Percentiles rank a stretch among this genome's conserved stretches.
Evolutionary conservation across 768 basidiomycete genomes (phyloP).

Genomic region (Panus rudis): DNA sequence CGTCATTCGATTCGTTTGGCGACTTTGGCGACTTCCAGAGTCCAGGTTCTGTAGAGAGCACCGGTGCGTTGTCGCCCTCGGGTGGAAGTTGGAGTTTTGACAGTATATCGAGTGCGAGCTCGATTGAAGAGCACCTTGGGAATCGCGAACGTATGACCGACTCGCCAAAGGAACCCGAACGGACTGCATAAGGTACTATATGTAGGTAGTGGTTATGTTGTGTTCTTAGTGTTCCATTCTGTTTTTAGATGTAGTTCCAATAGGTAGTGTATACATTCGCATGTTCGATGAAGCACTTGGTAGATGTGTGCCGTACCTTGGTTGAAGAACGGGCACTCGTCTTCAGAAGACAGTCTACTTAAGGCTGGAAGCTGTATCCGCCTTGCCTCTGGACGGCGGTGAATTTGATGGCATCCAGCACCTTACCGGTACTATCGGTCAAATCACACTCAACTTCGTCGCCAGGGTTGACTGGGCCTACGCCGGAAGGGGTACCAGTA

Average conservation of each 20-base stretch:
- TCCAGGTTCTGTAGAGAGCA: constrained; percentile 27
- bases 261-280: not conserved
- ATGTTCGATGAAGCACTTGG: not conserved
- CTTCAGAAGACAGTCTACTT: no score
- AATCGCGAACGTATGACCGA: constrained; percentile 11
- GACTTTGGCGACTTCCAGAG: constrained; percentile 78
- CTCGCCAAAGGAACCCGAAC: constrained; percentile 16
- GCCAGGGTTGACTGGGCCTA: constrained; percentile 69
- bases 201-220: constrained; percentile 2
- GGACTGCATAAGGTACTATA: constrained; percentile 18
- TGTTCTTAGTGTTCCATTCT: no score
- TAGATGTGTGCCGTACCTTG: no score
- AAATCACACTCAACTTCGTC: constrained; percentile 76
- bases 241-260: no score
- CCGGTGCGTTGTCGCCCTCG: constrained; percentile 17
- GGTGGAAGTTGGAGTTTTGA: constrained; percentile 26
- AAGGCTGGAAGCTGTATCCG: constrained; percentile 50
- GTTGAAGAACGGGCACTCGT: no score
- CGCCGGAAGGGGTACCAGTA: constrained; percentile 89
- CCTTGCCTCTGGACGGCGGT: constrained; percentile 57
- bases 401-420: constrained; percentile 60
- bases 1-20: constrained; percentile 55
- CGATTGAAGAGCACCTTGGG: constrained; percentile 15
- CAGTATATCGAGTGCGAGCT: constrained; percentile 22
- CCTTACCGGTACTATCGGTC: constrained; percentile 43